phyloP scores from a whole-genome alignment of 352 stramenopile species.

The Globisporangium parvum region DNA sequence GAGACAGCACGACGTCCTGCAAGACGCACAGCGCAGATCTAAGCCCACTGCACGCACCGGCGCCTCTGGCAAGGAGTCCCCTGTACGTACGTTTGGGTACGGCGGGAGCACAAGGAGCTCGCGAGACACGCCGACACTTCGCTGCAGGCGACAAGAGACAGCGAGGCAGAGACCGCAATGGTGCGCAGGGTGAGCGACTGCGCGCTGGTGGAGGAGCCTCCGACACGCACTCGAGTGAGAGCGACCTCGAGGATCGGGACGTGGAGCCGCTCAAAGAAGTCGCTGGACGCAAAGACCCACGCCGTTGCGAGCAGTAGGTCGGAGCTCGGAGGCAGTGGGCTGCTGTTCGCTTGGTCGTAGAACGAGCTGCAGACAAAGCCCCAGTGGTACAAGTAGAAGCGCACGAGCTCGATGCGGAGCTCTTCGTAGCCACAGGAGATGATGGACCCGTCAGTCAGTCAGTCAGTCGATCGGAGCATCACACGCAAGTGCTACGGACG shows the following conservation, averaged over 20 bases:
- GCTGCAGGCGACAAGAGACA: background rate
- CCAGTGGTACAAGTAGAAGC: slow-evolving; percentile 63
- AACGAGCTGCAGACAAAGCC: slow-evolving; percentile 47
- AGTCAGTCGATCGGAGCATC: background rate
- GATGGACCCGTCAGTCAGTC: background rate
- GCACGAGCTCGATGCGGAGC: slow-evolving; percentile 36
- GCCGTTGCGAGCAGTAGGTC: slow-evolving; percentile 44
- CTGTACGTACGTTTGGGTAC: slow-evolving; percentile 10
- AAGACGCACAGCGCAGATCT: too few relatives aligned
- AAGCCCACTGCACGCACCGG: too few relatives aligned
- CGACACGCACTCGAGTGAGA: background rate
- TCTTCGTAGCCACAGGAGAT: slow-evolving; percentile 7
- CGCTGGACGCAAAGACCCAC: slow-evolving; percentile 44
- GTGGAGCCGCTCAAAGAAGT: slow-evolving; percentile 45
- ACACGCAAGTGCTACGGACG: slow-evolving; percentile 7
- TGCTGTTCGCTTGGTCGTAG: slow-evolving; percentile 17
- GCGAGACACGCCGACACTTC: background rate
- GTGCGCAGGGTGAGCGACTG: background rate
- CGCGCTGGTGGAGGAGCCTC: background rate
- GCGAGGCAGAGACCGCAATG: background rate
- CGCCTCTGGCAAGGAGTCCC: too few relatives aligned
- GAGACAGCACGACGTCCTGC: slow-evolving; percentile 7
- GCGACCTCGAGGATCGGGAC: slow-evolving; percentile 32
- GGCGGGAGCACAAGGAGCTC: slow-evolving; percentile 1
- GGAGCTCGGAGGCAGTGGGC: slow-evolving; percentile 16